Evolutionary conservation across 768 basidiomycete species (phyloP).

Genomic region (Mrakia gelida): DNA sequence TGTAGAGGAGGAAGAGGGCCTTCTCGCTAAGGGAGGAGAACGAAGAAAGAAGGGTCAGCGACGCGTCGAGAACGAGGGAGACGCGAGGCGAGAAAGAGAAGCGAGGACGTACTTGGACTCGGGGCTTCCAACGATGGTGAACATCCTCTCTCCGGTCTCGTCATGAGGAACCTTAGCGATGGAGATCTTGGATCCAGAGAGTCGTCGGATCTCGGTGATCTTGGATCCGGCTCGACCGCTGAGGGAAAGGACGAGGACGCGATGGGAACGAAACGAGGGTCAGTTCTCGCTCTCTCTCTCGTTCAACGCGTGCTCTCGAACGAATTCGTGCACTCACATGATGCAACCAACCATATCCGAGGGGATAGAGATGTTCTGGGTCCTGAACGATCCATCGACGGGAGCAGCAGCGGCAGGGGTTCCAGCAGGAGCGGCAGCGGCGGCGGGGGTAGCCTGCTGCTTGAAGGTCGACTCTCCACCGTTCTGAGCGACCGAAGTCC

Average conservation of each 20-base stretch:
- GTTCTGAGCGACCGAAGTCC: slow-evolving; percentile 23
- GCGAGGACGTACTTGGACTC: slow-evolving; percentile 30
- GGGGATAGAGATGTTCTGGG: slow-evolving; percentile 98
- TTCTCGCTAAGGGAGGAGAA: slow-evolving; percentile 74
- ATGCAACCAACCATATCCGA: slow-evolving; percentile 88
- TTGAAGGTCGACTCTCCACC: slow-evolving; percentile 42
- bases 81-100: no score
- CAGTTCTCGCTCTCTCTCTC: slow-evolving; percentile 38
- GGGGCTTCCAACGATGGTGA: slow-evolving; percentile 90
- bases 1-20: slow-evolving; percentile 89
- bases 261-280: background rate
- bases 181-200: slow-evolving; percentile 95
- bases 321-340: slow-evolving; percentile 37
- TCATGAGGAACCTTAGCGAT: slow-evolving; percentile 99
- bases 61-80: background rate
- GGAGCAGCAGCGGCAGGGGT: slow-evolving; percentile 23
- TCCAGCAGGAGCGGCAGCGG: slow-evolving; percentile 18
- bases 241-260: slow-evolving; percentile 46
- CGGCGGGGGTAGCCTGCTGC: slow-evolving; percentile 24
- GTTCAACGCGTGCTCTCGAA: slow-evolving; percentile 37
- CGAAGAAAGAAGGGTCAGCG: background rate
- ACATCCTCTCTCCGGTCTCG: slow-evolving; percentile 98
- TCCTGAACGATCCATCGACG: slow-evolving; percentile 55
- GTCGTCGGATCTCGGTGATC: slow-evolving; percentile 97
- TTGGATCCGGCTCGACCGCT: slow-evolving; percentile 96